Evolutionary conservation across 2,329 filamentous ascomycete genomes (phyloP), one percentile per base, ranked within the genome.

Genomic region (Paecilomyces niveus): DNA sequence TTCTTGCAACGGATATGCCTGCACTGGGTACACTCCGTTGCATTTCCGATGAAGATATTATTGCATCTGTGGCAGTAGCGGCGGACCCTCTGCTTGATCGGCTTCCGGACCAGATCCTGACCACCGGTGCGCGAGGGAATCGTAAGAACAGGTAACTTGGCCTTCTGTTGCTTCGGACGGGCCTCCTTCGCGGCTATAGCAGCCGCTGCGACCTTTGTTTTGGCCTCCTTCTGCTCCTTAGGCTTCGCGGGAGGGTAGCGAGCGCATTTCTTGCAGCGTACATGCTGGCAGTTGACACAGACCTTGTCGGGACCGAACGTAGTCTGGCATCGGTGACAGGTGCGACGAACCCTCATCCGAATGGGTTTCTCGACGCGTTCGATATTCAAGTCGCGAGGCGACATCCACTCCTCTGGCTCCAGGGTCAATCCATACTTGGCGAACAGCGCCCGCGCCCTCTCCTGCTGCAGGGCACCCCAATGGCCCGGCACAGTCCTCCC

Each of bases 241-340:
- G 85, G 81, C 64, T 83, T 85, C 76, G 86, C 86, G 56, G 83
- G 79, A 33, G 92, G 92, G 67, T 88, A 85, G 57, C 90, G 85
- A 29, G 85, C 84, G 72, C 92, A 97, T 68, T 89, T 86, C 69
- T 85, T 88, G 83, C 92, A 97, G 64, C 90, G 85, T 53, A 80
- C 79, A 75, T 97, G 92, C 65, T 89, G 82, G 77, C 92, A 97
- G 64, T 84, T 84, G 63, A 81, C 74, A 74, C 92, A 96, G 60
- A 88, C 80, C 75, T 88, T 91, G 67, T 87, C 84, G 21, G 83
- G 74, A 58, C 88, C 87, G 71, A 93, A 96, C 24, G 83, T 83
- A 13, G 87, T 84, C 59, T 86, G 83, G 78, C 92, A 97, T 64
- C 84, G 82, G 75, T 96, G 92, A 74, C 92, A 97, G 62, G 83